Evolutionary conservation across 2,329 filamentous ascomycete species (phyloP).

Genomic region (Nectriaceae sp.): DNA sequence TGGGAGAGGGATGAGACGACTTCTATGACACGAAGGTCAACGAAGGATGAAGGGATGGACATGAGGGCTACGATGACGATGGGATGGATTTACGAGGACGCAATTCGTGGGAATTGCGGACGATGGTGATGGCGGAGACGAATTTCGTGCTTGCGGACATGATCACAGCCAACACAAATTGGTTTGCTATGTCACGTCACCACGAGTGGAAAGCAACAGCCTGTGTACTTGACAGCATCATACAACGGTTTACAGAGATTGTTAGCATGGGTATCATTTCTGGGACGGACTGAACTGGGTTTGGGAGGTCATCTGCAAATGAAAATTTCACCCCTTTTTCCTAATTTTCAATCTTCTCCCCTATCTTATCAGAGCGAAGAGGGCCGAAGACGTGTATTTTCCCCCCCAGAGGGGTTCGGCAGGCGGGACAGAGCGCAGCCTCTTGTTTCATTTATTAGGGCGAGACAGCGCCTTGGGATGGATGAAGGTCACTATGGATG

Average conservation of each 20-base stretch:
- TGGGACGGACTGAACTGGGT: slow-evolving; percentile 1
- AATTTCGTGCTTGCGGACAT: background rate
- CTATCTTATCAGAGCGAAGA: background rate
- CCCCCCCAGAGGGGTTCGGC: no score
- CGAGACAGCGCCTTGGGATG: no score
- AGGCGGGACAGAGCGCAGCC: background rate
- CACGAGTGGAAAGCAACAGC: slow-evolving; percentile 4
- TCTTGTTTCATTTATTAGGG: slow-evolving; percentile 5
- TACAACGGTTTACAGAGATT: slow-evolving; percentile 7
- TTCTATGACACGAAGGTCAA: slow-evolving; percentile 9
- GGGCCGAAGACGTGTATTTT: background rate
- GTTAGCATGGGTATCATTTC: slow-evolving; percentile 8
- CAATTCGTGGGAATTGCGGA: slow-evolving; percentile 12
- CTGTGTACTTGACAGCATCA: slow-evolving; percentile 6
- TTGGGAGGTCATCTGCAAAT: slow-evolving; percentile 2
- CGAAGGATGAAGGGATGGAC: slow-evolving; percentile 11
- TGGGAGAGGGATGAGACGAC: slow-evolving; percentile 8
- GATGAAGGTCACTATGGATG: background rate
- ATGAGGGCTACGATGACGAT: slow-evolving; percentile 20
- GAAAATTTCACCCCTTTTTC: background rate
- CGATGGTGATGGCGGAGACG: slow-evolving; percentile 10
- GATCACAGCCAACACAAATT: slow-evolving; percentile 8
- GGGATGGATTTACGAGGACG: slow-evolving; percentile 12
- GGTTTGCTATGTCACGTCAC: slow-evolving; percentile 4
- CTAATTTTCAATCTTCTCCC: background rate